Evolutionary conservation across 306 rosid genomes (phyloP).

Genomic region (Geum urbanum): DNA sequence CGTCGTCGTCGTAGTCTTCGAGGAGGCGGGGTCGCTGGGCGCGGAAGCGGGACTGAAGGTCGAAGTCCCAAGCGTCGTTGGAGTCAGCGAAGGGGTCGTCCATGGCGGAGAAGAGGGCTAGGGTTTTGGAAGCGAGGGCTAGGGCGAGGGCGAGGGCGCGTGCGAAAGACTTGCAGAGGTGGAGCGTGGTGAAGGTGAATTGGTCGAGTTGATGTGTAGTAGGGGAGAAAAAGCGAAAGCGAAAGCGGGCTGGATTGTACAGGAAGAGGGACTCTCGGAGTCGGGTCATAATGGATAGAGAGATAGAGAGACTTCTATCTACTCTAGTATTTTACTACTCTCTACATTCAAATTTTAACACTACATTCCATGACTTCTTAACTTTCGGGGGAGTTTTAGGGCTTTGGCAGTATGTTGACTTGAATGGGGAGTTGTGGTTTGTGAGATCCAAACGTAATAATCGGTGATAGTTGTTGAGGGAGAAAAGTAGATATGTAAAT

Average conservation of each 20-base stretch:
- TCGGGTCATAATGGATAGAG: conserved; percentile 45
- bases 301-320: not conserved
- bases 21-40: conserved; percentile 49
- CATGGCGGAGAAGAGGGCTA: conserved; percentile 47
- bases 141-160: conserved; percentile 44
- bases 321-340: not conserved
- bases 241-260: conserved; percentile 49
- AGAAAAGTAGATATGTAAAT: too few relatives aligned
- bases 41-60: conserved; percentile 32
- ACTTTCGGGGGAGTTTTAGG: too few relatives aligned
- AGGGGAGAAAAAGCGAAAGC: conserved; percentile 48
- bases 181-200: conserved; percentile 53
- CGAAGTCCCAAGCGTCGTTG: conserved; percentile 46
- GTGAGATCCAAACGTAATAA: too few relatives aligned
- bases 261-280: conserved; percentile 39
- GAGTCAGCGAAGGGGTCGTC: conserved; percentile 31
- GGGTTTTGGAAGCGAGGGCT: conserved; percentile 54
- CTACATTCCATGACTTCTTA: too few relatives aligned
- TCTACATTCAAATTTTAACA: too few relatives aligned
- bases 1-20: conserved; percentile 39
- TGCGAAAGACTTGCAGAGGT: conserved; percentile 55
- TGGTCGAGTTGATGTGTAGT: not conserved
- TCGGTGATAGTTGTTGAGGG: too few relatives aligned
- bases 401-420: too few relatives aligned
- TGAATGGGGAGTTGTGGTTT: too few relatives aligned